phyloP scores from a whole-genome alignment of 2,329 filamentous ascomycete genomes.

The Colletotrichum sansevieriae region DNA sequence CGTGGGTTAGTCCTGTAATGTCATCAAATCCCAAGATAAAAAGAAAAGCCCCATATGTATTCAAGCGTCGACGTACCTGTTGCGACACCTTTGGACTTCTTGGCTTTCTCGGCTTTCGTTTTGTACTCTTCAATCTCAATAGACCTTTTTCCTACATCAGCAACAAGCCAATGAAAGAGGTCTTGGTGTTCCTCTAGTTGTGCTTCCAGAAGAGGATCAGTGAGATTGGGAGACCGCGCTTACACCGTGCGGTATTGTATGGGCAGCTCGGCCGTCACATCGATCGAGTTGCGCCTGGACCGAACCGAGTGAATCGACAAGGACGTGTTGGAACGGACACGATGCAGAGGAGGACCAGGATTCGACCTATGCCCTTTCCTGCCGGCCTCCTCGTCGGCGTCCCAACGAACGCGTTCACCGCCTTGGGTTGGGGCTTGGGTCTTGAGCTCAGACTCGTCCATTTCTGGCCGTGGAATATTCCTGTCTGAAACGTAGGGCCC shows the following conservation, averaged over 20 bases:
- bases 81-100: constrained; percentile 59
- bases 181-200: background rate
- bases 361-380: constrained; percentile 34
- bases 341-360: constrained; percentile 42
- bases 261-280: constrained; percentile 59
- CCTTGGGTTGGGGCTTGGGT: constrained; percentile 26
- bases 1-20: background rate
- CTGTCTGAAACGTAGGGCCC: background rate
- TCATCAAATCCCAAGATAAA: background rate
- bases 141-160: constrained; percentile 35
- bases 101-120: constrained; percentile 52
- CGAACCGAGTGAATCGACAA: constrained; percentile 57
- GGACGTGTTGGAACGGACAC: constrained; percentile 51
- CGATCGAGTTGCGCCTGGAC: constrained; percentile 53
- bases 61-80: constrained; percentile 53
- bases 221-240: constrained; percentile 44
- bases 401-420: constrained; percentile 52
- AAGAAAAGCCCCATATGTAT: too few species aligned
- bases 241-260: constrained; percentile 69
- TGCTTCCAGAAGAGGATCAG: background rate
- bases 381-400: constrained; percentile 52
- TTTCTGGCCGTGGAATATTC: constrained; percentile 12
- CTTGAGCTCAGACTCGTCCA: constrained; percentile 48
- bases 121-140: constrained; percentile 67
- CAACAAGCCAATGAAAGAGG: background rate